phyloP scores from a whole-genome alignment of 139 green algal genomes.

The Asterochloris erici region DNA sequence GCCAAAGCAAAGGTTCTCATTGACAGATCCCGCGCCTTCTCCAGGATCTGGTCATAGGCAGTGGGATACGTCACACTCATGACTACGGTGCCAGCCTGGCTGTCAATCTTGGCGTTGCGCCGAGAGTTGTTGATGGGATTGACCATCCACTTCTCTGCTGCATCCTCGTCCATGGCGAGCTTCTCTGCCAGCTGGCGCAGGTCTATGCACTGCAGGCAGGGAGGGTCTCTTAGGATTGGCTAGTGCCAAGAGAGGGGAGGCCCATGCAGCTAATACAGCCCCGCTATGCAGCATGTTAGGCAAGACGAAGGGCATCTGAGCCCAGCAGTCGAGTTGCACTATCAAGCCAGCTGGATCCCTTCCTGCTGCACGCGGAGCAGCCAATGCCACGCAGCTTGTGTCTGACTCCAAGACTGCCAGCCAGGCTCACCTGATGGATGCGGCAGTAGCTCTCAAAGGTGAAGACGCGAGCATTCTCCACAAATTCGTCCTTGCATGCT shows the following conservation, averaged over 20 bases:
- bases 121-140: constrained; percentile 75
- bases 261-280: no score
- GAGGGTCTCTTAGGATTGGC: no score
- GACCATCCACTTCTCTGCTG: constrained; percentile 88
- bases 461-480: constrained; percentile 91
- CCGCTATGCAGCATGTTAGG: no score
- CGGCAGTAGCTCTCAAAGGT: constrained; percentile 98
- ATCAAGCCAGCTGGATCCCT: no score
- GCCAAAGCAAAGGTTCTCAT: constrained; percentile 86
- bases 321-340: no score
- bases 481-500: constrained; percentile 77
- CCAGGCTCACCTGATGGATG: constrained; percentile 48
- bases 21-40: constrained; percentile 83
- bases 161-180: constrained; percentile 80
- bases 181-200: constrained; percentile 83
- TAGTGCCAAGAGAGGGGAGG: no score
- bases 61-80: constrained; percentile 68
- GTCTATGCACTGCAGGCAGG: constrained; percentile 72
- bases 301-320: no score
- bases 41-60: constrained; percentile 74
- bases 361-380: no score
- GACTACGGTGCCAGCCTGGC: constrained; percentile 87
- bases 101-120: constrained; percentile 97
- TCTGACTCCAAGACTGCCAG: constrained; percentile 7
- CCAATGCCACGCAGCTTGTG: no score